Evolutionary conservation across 257 asterid species (phyloP).

Genomic region (Solanum sejunctum): DNA sequence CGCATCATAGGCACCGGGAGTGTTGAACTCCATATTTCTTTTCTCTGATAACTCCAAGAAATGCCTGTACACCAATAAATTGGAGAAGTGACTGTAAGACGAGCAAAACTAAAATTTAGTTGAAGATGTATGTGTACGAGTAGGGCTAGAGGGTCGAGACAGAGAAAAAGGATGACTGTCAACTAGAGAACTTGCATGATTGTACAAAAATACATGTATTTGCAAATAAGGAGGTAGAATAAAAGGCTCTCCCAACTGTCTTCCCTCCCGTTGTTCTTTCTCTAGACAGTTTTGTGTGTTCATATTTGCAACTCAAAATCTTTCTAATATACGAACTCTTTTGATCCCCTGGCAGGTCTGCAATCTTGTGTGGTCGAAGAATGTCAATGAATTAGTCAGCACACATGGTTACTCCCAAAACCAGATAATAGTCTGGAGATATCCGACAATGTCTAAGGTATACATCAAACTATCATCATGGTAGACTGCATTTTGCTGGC

Average conservation of each 20-base stretch:
- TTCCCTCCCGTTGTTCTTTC: neutral
- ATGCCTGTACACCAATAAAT: neutral
- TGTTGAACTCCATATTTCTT: neutral
- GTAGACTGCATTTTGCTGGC: neutral
- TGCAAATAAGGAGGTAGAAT: neutral
- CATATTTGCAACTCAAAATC: neutral
- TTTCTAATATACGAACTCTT: neutral
- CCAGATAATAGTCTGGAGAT: constrained; percentile 90
- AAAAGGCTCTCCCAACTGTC: neutral
- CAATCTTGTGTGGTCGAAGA: constrained; percentile 98
- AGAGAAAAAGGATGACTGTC: neutral
- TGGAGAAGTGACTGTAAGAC: neutral
- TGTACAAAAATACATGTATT: neutral
- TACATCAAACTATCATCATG: neutral
- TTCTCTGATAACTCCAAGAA: neutral
- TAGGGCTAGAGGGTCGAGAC: neutral
- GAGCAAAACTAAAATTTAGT: neutral
- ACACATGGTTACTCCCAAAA: constrained; percentile 95
- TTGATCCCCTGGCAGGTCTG: constrained; percentile 53
- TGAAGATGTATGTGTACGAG: neutral
- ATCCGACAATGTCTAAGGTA: constrained; percentile 93
- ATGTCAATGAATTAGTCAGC: constrained; percentile 94
- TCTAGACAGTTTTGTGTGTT: neutral
- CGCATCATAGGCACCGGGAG: neutral
- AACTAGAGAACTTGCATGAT: neutral